Conservation (phyloP, 176 grass and related monocot genomes). For the Cenchrus americanus region DNA sequence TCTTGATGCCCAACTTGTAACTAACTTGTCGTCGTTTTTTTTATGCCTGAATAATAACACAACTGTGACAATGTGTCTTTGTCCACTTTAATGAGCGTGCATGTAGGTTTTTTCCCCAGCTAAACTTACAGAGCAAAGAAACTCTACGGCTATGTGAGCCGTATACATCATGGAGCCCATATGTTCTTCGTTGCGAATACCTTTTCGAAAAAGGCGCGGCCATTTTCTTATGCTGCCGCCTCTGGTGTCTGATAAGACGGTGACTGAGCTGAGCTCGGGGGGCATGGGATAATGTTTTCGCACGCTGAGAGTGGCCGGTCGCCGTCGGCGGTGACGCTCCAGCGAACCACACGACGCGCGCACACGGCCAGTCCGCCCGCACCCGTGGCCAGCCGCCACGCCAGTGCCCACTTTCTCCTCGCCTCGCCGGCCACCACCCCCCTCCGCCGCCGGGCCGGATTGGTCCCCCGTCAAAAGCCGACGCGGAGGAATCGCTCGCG, state of each 20-base stretch:
- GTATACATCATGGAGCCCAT: neutral
- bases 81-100: neutral
- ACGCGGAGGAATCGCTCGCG: conserved; percentile 9
- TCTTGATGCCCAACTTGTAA: neutral
- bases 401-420: neutral
- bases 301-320: neutral
- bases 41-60: conserved; percentile 26
- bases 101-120: neutral
- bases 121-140: neutral
- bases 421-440: neutral
- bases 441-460: neutral
- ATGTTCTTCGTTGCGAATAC: neutral
- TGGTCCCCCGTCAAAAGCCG: conserved; percentile 24
- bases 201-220: no score
- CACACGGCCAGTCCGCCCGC: neutral
- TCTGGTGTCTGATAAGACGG: conserved; percentile 22
- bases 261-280: conserved; percentile 19
- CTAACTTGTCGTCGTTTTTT: neutral
- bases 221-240: neutral
- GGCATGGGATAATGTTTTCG: conserved; percentile 6
- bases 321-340: conserved; percentile 8
- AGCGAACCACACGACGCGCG: conserved; percentile 1
- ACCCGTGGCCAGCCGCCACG: no score
- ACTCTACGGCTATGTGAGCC: neutral
- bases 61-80: neutral